phyloP scores from a whole-genome alignment of 495 filamentous ascomycete genomes.

The Penicillium flavigenum region DNA sequence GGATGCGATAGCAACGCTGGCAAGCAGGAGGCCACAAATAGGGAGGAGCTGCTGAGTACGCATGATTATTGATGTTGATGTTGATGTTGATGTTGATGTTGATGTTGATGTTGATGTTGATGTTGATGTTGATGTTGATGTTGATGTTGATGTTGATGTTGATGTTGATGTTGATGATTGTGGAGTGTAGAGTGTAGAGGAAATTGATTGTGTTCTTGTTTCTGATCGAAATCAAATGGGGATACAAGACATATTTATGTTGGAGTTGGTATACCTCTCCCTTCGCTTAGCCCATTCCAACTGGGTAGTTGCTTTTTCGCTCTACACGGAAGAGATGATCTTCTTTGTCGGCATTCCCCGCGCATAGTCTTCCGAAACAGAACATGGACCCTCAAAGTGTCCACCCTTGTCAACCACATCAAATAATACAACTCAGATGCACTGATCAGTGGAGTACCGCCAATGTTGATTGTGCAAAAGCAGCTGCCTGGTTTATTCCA shows the following conservation, averaged over 20 bases:
- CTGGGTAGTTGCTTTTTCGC: background rate
- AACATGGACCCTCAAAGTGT: background rate
- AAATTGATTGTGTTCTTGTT: conserved; percentile 3
- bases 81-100: conserved; percentile 9
- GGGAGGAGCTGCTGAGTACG: conserved; percentile 28
- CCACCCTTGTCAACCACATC: background rate
- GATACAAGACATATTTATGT: conserved; percentile 15
- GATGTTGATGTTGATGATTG: conserved; percentile 13
- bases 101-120: conserved; percentile 9
- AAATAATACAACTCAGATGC: background rate
- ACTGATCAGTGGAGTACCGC: conserved; percentile 12
- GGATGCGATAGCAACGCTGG: conserved; percentile 26
- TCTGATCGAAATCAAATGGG: background rate
- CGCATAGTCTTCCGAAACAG: background rate
- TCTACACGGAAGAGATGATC: background rate
- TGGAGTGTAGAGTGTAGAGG: background rate
- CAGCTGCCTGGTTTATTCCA: conserved; percentile 21
- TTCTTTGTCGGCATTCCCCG: conserved; percentile 4
- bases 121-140: conserved; percentile 14
- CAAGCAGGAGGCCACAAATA: conserved; percentile 31
- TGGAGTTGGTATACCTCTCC: background rate
- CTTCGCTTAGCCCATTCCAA: conserved; percentile 1
- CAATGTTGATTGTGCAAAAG: conserved; percentile 23
- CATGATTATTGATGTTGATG: conserved; percentile 26
- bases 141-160: conserved; percentile 13